Conservation (phyloP, 352 stramenopile species). For the Phytophthora boehmeriae region DNA sequence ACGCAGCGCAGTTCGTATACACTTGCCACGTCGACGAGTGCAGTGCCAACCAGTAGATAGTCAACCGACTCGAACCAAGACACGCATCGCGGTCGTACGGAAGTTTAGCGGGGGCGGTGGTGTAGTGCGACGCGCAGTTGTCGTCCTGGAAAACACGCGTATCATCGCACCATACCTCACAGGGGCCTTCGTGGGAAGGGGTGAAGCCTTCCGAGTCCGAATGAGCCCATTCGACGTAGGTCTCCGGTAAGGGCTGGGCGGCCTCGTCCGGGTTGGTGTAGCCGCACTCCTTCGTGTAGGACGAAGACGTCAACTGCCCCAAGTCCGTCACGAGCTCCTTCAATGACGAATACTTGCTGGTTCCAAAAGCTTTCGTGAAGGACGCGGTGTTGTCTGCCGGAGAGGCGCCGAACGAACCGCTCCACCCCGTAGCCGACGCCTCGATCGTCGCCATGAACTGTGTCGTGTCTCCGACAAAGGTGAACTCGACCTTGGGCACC, state of each 20-base stretch:
- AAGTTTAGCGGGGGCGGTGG: slow-evolving; percentile 25
- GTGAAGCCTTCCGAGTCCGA: slow-evolving; percentile 35
- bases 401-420: slow-evolving; percentile 26
- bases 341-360: slow-evolving; percentile 14
- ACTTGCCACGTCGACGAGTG: slow-evolving; percentile 47
- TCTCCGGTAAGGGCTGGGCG: slow-evolving; percentile 21
- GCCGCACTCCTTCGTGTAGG: slow-evolving; percentile 28
- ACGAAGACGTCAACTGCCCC: slow-evolving; percentile 26
- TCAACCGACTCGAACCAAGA: slow-evolving; percentile 29
- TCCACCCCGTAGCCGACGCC: slow-evolving; percentile 25
- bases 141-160: slow-evolving; percentile 10
- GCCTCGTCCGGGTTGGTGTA: slow-evolving; percentile 31
- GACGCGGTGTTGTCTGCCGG: slow-evolving; percentile 31
- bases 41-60: slow-evolving; percentile 50
- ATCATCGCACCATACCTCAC: slow-evolving; percentile 42
- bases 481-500: slow-evolving; percentile 27
- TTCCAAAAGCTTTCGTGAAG: slow-evolving; percentile 36
- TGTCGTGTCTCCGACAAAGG: slow-evolving; percentile 32
- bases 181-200: slow-evolving; percentile 36
- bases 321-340: slow-evolving; percentile 30
- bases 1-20: slow-evolving; percentile 38
- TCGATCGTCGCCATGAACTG: slow-evolving; percentile 41
- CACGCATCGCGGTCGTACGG: slow-evolving; percentile 34
- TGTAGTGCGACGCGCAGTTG: slow-evolving; percentile 16
- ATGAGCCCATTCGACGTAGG: slow-evolving; percentile 33